A percentile compares a stretch with the other conserved stretches of the same genome.
Conservation (phyloP, 352 stramenopile genomes). For the Globisporangium nagaii region DNA sequence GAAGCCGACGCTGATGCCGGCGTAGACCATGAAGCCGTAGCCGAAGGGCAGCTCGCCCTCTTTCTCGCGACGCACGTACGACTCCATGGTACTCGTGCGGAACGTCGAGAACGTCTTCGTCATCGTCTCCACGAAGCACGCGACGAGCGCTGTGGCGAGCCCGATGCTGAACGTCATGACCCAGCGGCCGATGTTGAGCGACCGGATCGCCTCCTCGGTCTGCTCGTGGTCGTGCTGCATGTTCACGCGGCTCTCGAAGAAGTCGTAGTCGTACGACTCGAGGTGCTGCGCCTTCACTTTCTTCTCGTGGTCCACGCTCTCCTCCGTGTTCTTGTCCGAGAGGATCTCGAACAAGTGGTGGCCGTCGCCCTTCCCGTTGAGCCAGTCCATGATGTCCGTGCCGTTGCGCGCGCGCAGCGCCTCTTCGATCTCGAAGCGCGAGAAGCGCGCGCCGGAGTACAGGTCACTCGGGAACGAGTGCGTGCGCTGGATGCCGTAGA, state of each 20-base stretch:
- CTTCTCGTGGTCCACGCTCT: slow-evolving; percentile 61
- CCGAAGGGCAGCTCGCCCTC: slow-evolving; percentile 45
- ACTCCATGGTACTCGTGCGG: slow-evolving; percentile 90
- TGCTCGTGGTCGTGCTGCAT: slow-evolving; percentile 84
- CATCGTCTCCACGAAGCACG: slow-evolving; percentile 91
- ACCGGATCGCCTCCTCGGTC: slow-evolving; percentile 64
- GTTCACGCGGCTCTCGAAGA: slow-evolving; percentile 84
- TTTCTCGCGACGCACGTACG: slow-evolving; percentile 58
- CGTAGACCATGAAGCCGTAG: slow-evolving; percentile 86
- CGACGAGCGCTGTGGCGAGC: slow-evolving; percentile 89
- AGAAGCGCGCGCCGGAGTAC: slow-evolving; percentile 66
- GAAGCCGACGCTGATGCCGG: slow-evolving; percentile 90
- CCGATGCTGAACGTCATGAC: slow-evolving; percentile 95
- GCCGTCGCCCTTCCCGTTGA: slow-evolving; percentile 37
- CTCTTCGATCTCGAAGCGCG: slow-evolving; percentile 77
- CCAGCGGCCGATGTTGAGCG: slow-evolving; percentile 89
- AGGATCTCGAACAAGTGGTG: slow-evolving; percentile 15
- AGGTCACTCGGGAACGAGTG: slow-evolving; percentile 76
- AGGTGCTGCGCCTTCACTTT: slow-evolving; percentile 79
- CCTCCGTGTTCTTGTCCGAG: slow-evolving; percentile 16
- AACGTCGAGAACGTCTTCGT: slow-evolving; percentile 81
- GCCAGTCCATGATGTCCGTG: slow-evolving; percentile 64
- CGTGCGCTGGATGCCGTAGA: slow-evolving; percentile 49
- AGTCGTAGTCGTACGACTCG: slow-evolving; percentile 85
- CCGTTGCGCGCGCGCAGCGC: slow-evolving; percentile 54